A percentile compares a stretch with the other conserved stretches of the same genome.
These are phyloP conservation scores for Euclidium syriacum DNA, from an alignment of 345 rosid species.

Conservation along the genomic window DNA sequence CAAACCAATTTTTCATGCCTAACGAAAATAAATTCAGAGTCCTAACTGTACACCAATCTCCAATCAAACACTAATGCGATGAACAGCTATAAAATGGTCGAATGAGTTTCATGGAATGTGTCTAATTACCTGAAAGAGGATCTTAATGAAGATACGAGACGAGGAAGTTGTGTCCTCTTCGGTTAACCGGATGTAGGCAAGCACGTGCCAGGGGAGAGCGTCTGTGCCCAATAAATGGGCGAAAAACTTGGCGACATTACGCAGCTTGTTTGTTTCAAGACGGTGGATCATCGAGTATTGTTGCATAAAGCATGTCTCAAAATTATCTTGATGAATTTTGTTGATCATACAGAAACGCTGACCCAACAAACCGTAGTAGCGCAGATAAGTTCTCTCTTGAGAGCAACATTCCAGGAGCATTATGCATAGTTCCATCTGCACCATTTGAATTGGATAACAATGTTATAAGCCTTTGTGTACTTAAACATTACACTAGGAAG, in stretches of 20 bases:
- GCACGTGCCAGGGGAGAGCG: conserved; percentile 94
- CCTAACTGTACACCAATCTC: neutral
- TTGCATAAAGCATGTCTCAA: conserved; percentile 85
- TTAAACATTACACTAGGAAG: neutral
- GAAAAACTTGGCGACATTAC: conserved; percentile 91
- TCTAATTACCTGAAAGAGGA: conserved; percentile 79
- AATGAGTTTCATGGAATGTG: conserved; percentile 4
- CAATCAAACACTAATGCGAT: neutral
- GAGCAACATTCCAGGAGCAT: conserved; percentile 97
- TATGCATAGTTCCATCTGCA: conserved; percentile 90
- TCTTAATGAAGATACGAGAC: conserved; percentile 89
- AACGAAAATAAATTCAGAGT: neutral
- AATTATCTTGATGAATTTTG: conserved; percentile 84
- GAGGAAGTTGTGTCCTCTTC: conserved; percentile 97
- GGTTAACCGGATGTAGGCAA: conserved; percentile 75
- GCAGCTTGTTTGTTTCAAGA: conserved; percentile 80
- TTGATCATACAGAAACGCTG: conserved; percentile 95
- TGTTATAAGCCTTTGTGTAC: neutral
- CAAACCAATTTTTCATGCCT: no score
- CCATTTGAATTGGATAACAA: conserved; percentile 13
- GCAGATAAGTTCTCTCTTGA: conserved; percentile 93
- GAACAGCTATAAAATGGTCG: neutral
- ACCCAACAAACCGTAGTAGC: conserved; percentile 84
- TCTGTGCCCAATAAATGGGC: conserved; percentile 91
- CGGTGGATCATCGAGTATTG: conserved; percentile 96